Evolutionary conservation across 768 basidiomycete genomes (phyloP).

Genomic region (Suillus variegatus): DNA sequence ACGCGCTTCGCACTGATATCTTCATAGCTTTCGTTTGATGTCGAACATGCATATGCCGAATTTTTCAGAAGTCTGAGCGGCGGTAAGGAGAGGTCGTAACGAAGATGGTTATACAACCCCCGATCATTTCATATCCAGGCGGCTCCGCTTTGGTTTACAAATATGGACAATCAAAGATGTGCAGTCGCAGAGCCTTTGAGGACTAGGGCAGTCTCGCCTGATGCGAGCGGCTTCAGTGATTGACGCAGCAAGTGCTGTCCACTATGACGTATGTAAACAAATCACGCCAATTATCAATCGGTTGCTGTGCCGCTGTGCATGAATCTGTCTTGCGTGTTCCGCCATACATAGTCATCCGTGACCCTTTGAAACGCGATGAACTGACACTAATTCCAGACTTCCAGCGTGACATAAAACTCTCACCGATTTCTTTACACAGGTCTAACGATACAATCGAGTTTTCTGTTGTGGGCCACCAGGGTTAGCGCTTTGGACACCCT

Average conservation of each 20-base stretch:
- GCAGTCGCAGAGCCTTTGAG: neutral
- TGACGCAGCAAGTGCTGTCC: neutral
- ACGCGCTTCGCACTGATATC: neutral
- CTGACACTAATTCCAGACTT: neutral
- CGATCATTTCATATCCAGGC: neutral
- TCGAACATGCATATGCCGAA: slow-evolving; percentile 94
- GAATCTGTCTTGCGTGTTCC: neutral
- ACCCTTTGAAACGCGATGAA: neutral
- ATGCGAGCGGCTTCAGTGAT: neutral
- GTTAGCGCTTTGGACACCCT: neutral
- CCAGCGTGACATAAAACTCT: neutral
- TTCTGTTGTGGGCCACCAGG: neutral
- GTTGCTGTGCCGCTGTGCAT: neutral
- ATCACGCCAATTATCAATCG: neutral
- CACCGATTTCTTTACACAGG: neutral
- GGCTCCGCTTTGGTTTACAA: neutral
- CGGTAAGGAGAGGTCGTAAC: slow-evolving; percentile 29
- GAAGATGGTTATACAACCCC: neutral
- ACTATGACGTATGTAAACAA: neutral
- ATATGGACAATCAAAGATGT: neutral
- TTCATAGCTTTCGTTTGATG: slow-evolving; percentile 86
- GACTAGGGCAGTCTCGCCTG: neutral
- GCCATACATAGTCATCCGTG: neutral
- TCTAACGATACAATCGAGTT: neutral
- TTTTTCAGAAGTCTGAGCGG: slow-evolving; percentile 78